These are phyloP conservation scores for Penicillium flavigenum DNA, from an alignment of 495 filamentous ascomycete species.

Conservation along the genomic window DNA sequence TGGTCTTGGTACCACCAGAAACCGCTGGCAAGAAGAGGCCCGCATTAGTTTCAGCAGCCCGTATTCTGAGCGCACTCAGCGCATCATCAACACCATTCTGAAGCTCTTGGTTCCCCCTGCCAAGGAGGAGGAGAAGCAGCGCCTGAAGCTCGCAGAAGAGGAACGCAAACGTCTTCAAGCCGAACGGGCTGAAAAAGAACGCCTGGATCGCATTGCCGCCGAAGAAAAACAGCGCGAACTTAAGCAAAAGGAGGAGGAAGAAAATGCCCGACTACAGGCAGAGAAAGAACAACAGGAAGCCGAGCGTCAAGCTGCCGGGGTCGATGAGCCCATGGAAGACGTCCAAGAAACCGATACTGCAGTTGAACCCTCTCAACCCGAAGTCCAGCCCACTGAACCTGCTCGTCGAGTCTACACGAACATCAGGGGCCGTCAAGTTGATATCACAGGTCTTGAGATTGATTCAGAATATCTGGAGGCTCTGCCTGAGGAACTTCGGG, in stretches of 20 bases:
- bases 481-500: constrained; percentile 88
- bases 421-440: constrained; percentile 78
- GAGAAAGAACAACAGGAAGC: constrained; percentile 49
- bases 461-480: constrained; percentile 92
- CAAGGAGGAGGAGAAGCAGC: constrained; percentile 68
- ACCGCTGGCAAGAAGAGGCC: constrained; percentile 89
- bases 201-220: constrained; percentile 53
- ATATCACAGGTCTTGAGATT: constrained; percentile 92
- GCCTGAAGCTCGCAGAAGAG: constrained; percentile 51
- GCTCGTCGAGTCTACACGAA: constrained; percentile 67
- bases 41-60: constrained; percentile 74
- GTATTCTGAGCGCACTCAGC: constrained; percentile 68
- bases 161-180: constrained; percentile 50
- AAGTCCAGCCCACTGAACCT: constrained; percentile 52
- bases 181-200: constrained; percentile 48
- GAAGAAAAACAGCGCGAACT: constrained; percentile 59
- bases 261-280: constrained; percentile 46
- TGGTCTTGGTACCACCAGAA: constrained; percentile 61
- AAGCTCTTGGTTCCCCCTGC: constrained; percentile 78
- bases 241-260: constrained; percentile 66
- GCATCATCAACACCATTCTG: constrained; percentile 70
- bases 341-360: constrained; percentile 60
- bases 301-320: constrained; percentile 49
- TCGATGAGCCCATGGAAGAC: constrained; percentile 76
- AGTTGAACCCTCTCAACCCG: constrained; percentile 35